These are phyloP conservation scores for Ophiostoma ulmi DNA, from an alignment of 2,329 filamentous ascomycete species.

Conservation along the genomic window DNA sequence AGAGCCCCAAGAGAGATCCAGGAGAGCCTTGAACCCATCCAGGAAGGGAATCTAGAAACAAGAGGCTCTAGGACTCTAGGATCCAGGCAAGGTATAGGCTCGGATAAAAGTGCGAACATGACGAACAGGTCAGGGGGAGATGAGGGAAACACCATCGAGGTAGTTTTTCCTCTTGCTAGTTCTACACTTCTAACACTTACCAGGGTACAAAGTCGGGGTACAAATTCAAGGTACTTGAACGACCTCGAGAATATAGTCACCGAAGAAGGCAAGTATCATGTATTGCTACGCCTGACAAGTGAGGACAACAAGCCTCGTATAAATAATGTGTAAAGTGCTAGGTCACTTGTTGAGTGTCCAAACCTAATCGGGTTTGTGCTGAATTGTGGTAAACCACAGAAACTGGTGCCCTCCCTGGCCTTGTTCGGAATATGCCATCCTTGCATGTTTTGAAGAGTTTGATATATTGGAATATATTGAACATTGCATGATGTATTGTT, in stretches of 20 bases:
- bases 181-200: neutral
- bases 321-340: neutral
- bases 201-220: neutral
- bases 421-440: neutral
- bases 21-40: neutral
- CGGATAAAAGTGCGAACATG: neutral
- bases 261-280: neutral
- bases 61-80: neutral
- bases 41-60: neutral
- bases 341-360: neutral
- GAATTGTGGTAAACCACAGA: neutral
- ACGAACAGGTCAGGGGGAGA: slow-evolving; percentile 4
- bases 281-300: neutral
- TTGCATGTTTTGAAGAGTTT: neutral
- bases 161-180: slow-evolving; percentile 10
- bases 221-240: neutral
- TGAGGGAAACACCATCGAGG: neutral
- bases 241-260: neutral
- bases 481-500: neutral
- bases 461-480: neutral
- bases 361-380: too few relatives aligned
- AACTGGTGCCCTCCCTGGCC: neutral
- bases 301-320: neutral
- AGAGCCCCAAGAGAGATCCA: neutral
- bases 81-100: neutral